Base-by-base conservation (phyloP, 305 asterid genomes). In the Fraxinus platypoda region DNA sequence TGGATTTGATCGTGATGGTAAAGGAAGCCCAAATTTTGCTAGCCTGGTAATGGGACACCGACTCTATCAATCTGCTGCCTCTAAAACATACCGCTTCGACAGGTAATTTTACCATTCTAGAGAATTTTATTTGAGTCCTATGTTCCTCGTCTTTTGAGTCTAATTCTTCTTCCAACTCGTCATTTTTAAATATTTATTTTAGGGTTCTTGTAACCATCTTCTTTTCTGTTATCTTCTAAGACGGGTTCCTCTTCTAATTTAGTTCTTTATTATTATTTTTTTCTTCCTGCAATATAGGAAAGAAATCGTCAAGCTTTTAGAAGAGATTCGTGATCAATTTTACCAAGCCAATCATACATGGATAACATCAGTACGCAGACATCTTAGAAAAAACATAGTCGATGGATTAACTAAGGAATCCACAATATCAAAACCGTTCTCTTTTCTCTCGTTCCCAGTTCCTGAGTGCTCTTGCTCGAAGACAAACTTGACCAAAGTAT, bases 1-100 rank as follows among this genome's bases (percentile, higher is more conserved):
- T 25, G 99, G 99, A 66, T 96, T 94, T 75, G 97, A 96, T 78
- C 92, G 93, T 46, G 98, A 94, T 84, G 99, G 99, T 83, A 91
- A 91, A 82, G 98, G 99, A 49, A 86, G 87, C 84, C 98, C 98
- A 1, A 93, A 89, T 89, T 90, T 96, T 35, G 99, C 98, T 72
- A 93, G 99, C 86, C 89, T 92, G 88, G 98, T 94, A 2, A 93
- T 89, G 96, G 99, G 98, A 26, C 98, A 96, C 80, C 84, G 98
- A 87, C 90, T 93, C 1, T 91, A 96, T 86, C 93, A 85, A 83
- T 88, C 80, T 83, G 90, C 98, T 31, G 85, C 91, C 73, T 88
- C 98, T 12, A 93, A 90, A 91, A 94, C 98, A 13, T 91, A 84
- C 85, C 89, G 92, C 70, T 86, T 93, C 25, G 91, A 93, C 92